Evolutionary conservation across 306 rosid genomes (phyloP).

Genomic region (Gastrolobium villosum): DNA sequence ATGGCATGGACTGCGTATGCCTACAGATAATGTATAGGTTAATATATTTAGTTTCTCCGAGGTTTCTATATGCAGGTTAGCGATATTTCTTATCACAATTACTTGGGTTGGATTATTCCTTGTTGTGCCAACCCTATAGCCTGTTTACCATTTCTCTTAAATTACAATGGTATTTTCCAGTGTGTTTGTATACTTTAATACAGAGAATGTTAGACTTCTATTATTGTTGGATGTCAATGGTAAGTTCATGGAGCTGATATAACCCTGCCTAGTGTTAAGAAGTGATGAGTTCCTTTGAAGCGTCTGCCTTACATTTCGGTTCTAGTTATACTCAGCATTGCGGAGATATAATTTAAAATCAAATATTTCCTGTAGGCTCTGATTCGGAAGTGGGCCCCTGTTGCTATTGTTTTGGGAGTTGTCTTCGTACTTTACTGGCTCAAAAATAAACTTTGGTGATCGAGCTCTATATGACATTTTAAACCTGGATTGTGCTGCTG

Average conservation of each 20-base stretch:
- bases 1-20: conserved; percentile 22
- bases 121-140: not conserved
- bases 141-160: conserved; percentile 10
- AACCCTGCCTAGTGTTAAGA: not conserved
- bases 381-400: conserved; percentile 97
- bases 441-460: conserved; percentile 90
- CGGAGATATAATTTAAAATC: conserved; percentile 43
- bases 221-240: not conserved
- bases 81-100: conserved; percentile 3
- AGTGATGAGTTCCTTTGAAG: conserved; percentile 20
- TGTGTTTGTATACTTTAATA: conserved; percentile 3
- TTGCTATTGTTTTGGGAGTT: conserved; percentile 95
- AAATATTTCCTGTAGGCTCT: conserved; percentile 70
- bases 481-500: conserved; percentile 38
- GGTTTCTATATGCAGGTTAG: conserved; percentile 4
- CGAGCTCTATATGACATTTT: conserved; percentile 33
- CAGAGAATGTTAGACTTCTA: conserved; percentile 4
- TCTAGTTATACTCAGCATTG: conserved; percentile 11
- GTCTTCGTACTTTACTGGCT: conserved; percentile 98
- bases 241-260: conserved; percentile 16
- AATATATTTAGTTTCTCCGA: not conserved
- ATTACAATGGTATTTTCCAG: not conserved
- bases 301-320: conserved; percentile 40
- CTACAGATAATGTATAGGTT: not conserved
- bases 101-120: not conserved